A percentile compares a stretch with the other conserved stretches of the same genome.
Conservation (phyloP, 1,284 basidiomycete species). For the Ceratobasidium sp. region DNA sequence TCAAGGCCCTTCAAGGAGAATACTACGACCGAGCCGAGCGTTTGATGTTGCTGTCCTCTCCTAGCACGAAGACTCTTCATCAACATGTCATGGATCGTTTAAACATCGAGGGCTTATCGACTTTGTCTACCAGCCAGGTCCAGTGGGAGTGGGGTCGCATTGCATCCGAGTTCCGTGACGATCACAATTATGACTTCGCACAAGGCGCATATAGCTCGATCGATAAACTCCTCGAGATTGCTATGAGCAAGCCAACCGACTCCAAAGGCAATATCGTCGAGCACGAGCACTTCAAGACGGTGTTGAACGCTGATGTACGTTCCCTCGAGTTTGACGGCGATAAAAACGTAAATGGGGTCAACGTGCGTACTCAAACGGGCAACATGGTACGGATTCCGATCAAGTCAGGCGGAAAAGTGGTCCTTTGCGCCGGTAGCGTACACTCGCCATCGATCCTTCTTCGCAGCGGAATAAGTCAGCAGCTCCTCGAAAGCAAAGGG, state of each 20-base stretch:
- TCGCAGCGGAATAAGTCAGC: constrained; percentile 41
- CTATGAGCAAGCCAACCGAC: constrained; percentile 48
- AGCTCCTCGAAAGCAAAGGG: constrained; percentile 8
- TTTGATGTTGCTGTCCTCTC: constrained; percentile 46
- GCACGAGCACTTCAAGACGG: constrained; percentile 48
- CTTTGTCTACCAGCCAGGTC: constrained; percentile 23
- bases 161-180: constrained; percentile 50
- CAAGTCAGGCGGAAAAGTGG: constrained; percentile 45
- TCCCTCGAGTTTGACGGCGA: constrained; percentile 7
- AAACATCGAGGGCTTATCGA: constrained; percentile 35
- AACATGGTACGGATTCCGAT: constrained; percentile 39
- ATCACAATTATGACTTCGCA: constrained; percentile 49
- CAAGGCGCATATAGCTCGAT: constrained; percentile 51
- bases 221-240: constrained; percentile 51
- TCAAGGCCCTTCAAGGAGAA: constrained; percentile 4
- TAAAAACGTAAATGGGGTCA: constrained; percentile 16
- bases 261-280: constrained; percentile 20
- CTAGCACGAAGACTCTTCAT: constrained; percentile 46
- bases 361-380: constrained; percentile 36
- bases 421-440: constrained; percentile 50
- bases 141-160: constrained; percentile 52
- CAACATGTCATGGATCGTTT: constrained; percentile 50
- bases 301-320: constrained; percentile 49
- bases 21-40: constrained; percentile 46
- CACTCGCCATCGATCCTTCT: constrained; percentile 50